A percentile compares a stretch with the other conserved stretches of the same genome.
phyloP scores from a whole-genome alignment of 768 basidiomycete species.

The Lentinula sp. region DNA sequence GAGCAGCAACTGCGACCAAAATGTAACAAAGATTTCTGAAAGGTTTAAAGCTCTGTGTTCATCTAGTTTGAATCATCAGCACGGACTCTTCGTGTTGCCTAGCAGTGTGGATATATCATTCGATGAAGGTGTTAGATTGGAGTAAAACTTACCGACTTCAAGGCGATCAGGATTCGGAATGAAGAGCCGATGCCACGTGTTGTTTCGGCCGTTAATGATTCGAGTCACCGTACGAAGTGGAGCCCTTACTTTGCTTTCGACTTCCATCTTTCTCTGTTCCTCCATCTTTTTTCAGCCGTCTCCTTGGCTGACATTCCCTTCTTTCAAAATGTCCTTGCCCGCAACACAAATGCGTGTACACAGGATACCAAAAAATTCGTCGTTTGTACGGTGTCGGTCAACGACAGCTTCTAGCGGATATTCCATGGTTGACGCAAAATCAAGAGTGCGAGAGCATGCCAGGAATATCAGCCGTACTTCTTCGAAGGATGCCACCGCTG shows the following conservation, averaged over 20 bases:
- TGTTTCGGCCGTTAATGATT: background rate
- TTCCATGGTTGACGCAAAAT: slow-evolving; percentile 74
- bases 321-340: slow-evolving; percentile 33
- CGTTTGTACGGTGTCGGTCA: slow-evolving; percentile 44
- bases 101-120: too few species aligned
- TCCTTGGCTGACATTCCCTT: background rate
- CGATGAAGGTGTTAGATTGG: too few species aligned
- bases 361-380: slow-evolving; percentile 24
- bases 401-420: slow-evolving; percentile 32
- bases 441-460: slow-evolving; percentile 72
- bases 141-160: too few species aligned
- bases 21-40: too few species aligned
- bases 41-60: too few species aligned
- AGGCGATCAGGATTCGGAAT: background rate
- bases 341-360: slow-evolving; percentile 37
- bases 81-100: too few species aligned
- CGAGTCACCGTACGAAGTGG: background rate
- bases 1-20: too few species aligned
- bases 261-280: slow-evolving; percentile 4
- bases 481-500: slow-evolving; percentile 51
- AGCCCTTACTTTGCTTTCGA: background rate
- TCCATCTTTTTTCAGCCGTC: slow-evolving; percentile 8
- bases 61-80: too few species aligned
- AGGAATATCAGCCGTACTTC: slow-evolving; percentile 70
- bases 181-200: background rate